Evolutionary conservation across 1,284 basidiomycete species (phyloP), one percentile per base, ranked within the genome.

Genomic region (Trichosporon sp.): DNA sequence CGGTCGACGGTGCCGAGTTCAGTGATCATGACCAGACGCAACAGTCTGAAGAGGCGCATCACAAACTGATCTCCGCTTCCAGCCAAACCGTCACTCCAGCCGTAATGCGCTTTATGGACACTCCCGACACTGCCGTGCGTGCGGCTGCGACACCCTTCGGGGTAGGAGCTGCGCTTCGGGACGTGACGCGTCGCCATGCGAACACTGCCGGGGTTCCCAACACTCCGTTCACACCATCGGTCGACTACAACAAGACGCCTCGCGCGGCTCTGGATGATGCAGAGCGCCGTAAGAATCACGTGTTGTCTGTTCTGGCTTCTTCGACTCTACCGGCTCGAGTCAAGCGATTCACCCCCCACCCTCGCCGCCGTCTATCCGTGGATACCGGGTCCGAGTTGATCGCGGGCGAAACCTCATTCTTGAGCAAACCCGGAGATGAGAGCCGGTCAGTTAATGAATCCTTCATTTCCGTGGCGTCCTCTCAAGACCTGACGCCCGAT

Each of bases 381-480:
- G 76, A 71, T 10, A 77, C 78, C 2, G 67, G 70, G 2, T 68
- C 77, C 0, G 73, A 78, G 7, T 78, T 79, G 0, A 78, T 80
- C 19, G 48, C 69, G 5, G 79, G 80, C 38, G 78, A 79, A 65
- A 8, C 16, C 3, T 37, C 32, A 2, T 19, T 35, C 7, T 16
- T 7, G 14, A 32, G 31, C 37, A 59, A 16, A 31, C 14, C 21
- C 10, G 63, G 4, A 3, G 67, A 66, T 8, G 65, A 61, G 4
- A 56, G 19, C 4, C 38, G 19, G 7, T 71, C 76, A 1, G 71
- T 26, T 11, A 77, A 83, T 67, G 76, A 80, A n/a, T 84, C 83
- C 2, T 83, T 80, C 65, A 78, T 82, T 3, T 84, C 83, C 8
- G 72, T 84, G 11, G 80, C 83, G 1, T 84, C 83, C 2, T 83